Evolutionary conservation across 495 filamentous ascomycete species (phyloP), one percentile per base, ranked within the genome.

Genomic region (Neurospora sp.): DNA sequence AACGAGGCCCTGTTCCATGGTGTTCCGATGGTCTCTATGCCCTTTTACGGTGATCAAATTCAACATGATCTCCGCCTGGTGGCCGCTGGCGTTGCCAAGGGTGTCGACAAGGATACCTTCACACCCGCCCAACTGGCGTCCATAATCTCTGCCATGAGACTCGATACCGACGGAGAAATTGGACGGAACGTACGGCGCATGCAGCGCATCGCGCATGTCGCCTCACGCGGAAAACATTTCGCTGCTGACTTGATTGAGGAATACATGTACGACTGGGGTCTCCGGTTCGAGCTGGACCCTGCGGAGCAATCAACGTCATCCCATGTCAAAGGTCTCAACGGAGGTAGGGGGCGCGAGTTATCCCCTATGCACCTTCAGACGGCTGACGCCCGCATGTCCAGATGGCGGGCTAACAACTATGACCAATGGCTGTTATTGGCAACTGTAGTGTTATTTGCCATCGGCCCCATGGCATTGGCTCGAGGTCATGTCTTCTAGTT

Each of bases 161-260:
- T 73, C 12, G 78, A 80, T 71, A 22, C 40, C 6, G 72, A 78
- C 41, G 77, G 77, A 4, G 59, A 38, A 16, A 78, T 78, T 70
- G 37, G 44, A 4, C 75, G 72, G 2, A 80, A 82, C 27, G 74
- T 76, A 4, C 68, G 74, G 38, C 79, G 83, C 0, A 70, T 83
- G 75, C 72, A 76, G 69, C 79, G 79, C 37, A 81, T 85, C 44
- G 81, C 82, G 3, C 76, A 76, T 39, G 73, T 82, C 1, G 78
- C 80, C 6, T 42, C 79, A 0, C 80, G 78, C 31, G 73, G 78
- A 41, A 83, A 83, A 74, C 41, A 82, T 14, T 70, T 78, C 42
- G 83, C 75, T 2, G 82, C 79, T 1, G 83, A 82, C 75, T 74
- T 83, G 59, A 74, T 83, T 20, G 83, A 83, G 44, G 82, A 85